These are phyloP conservation scores for Lichtheimia corymbifera DNA, from an alignment of 371 early-diverging fungal genomes.

Conservation along the genomic window DNA sequence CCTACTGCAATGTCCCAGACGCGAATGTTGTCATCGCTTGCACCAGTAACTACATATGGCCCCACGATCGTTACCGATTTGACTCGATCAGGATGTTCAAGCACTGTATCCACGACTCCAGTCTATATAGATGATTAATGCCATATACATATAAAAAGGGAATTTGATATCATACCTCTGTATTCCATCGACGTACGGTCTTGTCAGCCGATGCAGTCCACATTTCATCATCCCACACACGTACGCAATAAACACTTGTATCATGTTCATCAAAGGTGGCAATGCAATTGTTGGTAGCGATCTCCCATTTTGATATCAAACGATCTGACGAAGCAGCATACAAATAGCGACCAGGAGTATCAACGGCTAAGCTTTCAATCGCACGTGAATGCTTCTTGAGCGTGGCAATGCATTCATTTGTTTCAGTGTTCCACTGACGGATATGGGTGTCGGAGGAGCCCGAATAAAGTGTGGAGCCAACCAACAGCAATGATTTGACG, in stretches of 20 bases:
- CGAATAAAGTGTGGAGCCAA: constrained; percentile 54
- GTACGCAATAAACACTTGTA: constrained; percentile 70
- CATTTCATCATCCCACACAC: constrained; percentile 53
- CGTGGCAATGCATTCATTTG: constrained; percentile 40
- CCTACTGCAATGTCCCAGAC: constrained; percentile 83
- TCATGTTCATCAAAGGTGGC: constrained; percentile 63
- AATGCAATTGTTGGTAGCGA: constrained; percentile 39
- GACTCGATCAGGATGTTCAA: constrained; percentile 83
- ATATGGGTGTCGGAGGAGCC: constrained; percentile 77
- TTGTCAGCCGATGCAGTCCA: constrained; percentile 86
- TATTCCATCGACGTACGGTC: constrained; percentile 64
- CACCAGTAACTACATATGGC: constrained; percentile 73
- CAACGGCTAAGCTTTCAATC: constrained; percentile 61
- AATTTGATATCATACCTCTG: constrained; percentile 22
- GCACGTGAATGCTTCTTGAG: constrained; percentile 66
- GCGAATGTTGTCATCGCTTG: constrained; percentile 80
- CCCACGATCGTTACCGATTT: constrained; percentile 66
- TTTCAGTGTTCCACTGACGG: constrained; percentile 61
- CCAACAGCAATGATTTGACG: constrained; percentile 65
- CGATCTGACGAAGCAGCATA: constrained; percentile 73
- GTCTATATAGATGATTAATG: constrained; percentile 36
- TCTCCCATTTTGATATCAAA: constrained; percentile 71
- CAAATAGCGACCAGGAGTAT: constrained; percentile 46
- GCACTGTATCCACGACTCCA: constrained; percentile 59
- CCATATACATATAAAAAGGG: not conserved